Base-by-base conservation (phyloP, 371 early-diverging fungal species). In the Haplosporangium sp. region DNA sequence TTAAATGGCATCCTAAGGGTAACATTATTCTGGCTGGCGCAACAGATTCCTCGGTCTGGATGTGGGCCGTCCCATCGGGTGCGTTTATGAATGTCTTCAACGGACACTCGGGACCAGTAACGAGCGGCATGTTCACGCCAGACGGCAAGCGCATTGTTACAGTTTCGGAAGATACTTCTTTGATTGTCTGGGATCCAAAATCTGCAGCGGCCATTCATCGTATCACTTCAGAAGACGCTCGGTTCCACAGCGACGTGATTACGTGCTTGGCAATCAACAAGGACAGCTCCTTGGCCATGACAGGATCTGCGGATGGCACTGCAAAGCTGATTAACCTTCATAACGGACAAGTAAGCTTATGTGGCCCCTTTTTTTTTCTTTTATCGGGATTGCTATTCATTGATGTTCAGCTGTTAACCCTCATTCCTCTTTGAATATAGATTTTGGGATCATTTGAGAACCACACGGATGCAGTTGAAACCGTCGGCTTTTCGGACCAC, bases 1-100 rank as follows among this genome's bases (percentile, higher is more conserved):
- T 98, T 42, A 83, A 93, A 70, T 99, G 98, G 98, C 99, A 99
- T 84, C 96, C 96, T 10, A 90, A 93, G 69, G 99, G 99, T 50
- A 90, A 90, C 61, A 93, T 97, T 20, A 64, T 99, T 43, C 80
- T 97, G 23, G 95, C 94, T 7, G 98, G 98, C 41, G 88, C 93
- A 38, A 84, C 82, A 23, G 99, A 98, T 81, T 91, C 92, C 1
- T 93, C 94, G 3, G 80, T 98, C 57, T 98, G 98, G 98, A 96
- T 98, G 97, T 96, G 95, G 95, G 91, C 92, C 74, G 86, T 96
- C 82, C 96, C 96, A 5, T 86, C 85, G 8, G 96, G 97, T 41
- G 87, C 88, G 43, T 94, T 92, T 74, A 96, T 99, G 97, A 92
- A 93, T 59, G 95, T 97, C 16, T 97, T 99, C 73, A 88, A 89